Conservation (phyloP, 2,329 filamentous ascomycete species). For the Pseudogymnoascus destructans region DNA sequence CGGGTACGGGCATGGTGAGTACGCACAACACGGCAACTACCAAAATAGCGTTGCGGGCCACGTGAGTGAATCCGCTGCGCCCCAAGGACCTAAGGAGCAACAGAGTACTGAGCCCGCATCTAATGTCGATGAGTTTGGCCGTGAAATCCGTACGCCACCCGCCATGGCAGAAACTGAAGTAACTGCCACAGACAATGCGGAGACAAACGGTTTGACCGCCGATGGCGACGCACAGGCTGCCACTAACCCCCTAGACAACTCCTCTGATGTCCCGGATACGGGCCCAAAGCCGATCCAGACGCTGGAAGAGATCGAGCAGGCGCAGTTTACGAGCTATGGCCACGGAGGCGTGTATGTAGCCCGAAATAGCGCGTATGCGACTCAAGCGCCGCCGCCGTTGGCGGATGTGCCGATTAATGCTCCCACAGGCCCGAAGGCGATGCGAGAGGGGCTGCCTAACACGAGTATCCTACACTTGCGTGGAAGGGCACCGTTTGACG, state of each 20-base stretch:
- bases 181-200: neutral
- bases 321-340: neutral
- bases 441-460: conserved; percentile 79
- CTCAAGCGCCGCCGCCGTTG: neutral
- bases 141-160: conserved; percentile 23
- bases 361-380: neutral
- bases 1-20: conserved; percentile 5
- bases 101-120: conserved; percentile 12
- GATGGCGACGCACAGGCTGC: neutral
- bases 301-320: conserved; percentile 20
- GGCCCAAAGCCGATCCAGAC: conserved; percentile 24
- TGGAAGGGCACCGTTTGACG: conserved; percentile 23
- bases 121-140: conserved; percentile 27
- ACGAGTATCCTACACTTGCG: conserved; percentile 58
- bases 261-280: neutral
- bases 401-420: conserved; percentile 50
- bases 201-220: neutral
- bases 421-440: conserved; percentile 85
- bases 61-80: conserved; percentile 22
- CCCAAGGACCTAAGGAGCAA: conserved; percentile 24
- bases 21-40: conserved; percentile 6
- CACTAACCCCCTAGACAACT: neutral
- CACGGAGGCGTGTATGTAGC: neutral
- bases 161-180: neutral
- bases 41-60: neutral